Evolutionary conservation across 2,329 filamentous ascomycete species (phyloP).

Genomic region (Cercospora sp.): DNA sequence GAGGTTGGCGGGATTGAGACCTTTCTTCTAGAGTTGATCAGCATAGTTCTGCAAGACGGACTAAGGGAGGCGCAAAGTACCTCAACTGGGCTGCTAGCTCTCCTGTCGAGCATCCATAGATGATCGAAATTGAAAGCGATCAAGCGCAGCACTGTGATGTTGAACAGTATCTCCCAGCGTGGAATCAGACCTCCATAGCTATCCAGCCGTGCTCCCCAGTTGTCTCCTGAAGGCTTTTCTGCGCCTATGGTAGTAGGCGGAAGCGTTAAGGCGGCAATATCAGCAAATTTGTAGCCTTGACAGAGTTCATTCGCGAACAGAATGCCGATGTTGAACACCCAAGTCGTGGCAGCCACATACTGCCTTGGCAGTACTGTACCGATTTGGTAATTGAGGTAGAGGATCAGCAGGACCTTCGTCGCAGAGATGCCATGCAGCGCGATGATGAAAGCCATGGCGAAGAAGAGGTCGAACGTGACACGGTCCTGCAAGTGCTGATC

Average conservation of each 20-base stretch:
- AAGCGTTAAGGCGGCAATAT: constrained; percentile 58
- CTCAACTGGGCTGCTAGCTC: constrained; percentile 70
- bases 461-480: constrained; percentile 77
- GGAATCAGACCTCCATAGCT: constrained; percentile 77
- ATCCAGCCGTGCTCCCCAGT: constrained; percentile 73
- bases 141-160: constrained; percentile 85
- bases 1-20: constrained; percentile 81
- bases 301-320: constrained; percentile 89
- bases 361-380: constrained; percentile 69
- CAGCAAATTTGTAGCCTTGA: constrained; percentile 71
- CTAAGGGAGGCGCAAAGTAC: constrained; percentile 48
- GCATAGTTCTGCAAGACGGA: constrained; percentile 33
- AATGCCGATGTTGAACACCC: constrained; percentile 82
- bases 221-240: constrained; percentile 38
- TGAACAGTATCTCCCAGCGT: constrained; percentile 97
- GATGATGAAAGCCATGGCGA: constrained; percentile 75
- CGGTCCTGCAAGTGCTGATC: constrained; percentile 62
- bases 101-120: constrained; percentile 79
- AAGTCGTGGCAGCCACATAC: constrained; percentile 74
- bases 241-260: constrained; percentile 43
- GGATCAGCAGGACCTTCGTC: constrained; percentile 76
- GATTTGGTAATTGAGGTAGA: constrained; percentile 79
- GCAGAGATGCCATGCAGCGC: constrained; percentile 83
- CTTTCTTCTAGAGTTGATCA: constrained; percentile 91
- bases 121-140: constrained; percentile 98